Conservation (phyloP, 177 flowering plant genomes). For the Viscum album region DNA sequence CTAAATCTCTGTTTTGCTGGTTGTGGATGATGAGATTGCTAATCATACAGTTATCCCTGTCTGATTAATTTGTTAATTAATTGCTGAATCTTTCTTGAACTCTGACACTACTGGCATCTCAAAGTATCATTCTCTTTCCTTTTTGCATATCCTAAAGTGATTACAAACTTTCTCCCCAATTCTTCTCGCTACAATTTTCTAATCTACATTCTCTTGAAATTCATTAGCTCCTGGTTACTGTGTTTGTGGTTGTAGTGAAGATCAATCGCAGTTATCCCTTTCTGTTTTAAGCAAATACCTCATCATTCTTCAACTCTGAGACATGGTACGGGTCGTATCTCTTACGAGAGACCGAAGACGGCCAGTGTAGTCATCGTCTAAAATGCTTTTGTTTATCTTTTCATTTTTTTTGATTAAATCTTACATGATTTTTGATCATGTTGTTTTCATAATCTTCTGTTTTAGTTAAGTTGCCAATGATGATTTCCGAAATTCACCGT, state of each 20-base stretch:
- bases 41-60: conserved; percentile 21
- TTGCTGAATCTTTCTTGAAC: conserved; percentile 9
- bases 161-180: neutral
- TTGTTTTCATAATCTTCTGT: neutral
- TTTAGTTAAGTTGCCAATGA: conserved; percentile 25
- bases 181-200: neutral
- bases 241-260: too few species aligned
- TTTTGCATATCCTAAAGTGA: too few species aligned
- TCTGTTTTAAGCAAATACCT: too few species aligned
- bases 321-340: too few species aligned
- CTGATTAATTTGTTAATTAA: conserved; percentile 3
- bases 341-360: too few species aligned
- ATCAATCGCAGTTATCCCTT: too few species aligned
- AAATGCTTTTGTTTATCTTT: neutral
- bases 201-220: neutral
- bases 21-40: conserved; percentile 13
- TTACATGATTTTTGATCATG: neutral
- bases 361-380: too few species aligned
- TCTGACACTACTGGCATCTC: conserved; percentile 11
- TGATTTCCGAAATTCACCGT: conserved; percentile 13
- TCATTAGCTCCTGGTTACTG: too few species aligned
- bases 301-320: too few species aligned
- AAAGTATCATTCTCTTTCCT: too few species aligned
- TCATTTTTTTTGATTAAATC: neutral
- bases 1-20: neutral